These are phyloP conservation scores for Calonectria pteridis DNA, from an alignment of 2,329 filamentous ascomycete genomes.

Conservation along the genomic window DNA sequence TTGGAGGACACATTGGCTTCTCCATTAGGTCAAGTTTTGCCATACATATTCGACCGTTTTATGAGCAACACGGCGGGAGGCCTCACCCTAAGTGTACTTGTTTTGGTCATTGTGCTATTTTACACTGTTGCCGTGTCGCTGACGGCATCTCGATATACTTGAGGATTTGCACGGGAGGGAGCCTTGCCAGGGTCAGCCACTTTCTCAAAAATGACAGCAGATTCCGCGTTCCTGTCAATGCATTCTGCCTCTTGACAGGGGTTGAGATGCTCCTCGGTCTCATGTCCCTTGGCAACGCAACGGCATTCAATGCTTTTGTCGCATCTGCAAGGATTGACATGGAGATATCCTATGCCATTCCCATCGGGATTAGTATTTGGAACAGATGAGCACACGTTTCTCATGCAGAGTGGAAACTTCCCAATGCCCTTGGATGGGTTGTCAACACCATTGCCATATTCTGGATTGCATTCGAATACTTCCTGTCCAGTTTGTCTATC, in stretches of 20 bases:
- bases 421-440: neutral
- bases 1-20: conserved; percentile 72
- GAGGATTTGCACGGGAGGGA: neutral
- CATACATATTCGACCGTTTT: conserved; percentile 77
- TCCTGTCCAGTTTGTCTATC: neutral
- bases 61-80: conserved; percentile 78
- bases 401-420: neutral
- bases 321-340: neutral
- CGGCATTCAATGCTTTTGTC: neutral
- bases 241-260: neutral
- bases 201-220: neutral
- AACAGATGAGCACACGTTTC: neutral
- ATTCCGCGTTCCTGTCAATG: neutral
- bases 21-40: conserved; percentile 79
- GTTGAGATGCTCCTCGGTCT: neutral
- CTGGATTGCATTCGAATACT: neutral
- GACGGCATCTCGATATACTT: neutral
- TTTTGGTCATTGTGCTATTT: neutral
- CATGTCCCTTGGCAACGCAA: neutral
- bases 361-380: neutral
- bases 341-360: neutral
- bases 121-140: neutral
- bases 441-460: neutral
- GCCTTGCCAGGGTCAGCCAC: neutral
- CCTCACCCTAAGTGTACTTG: conserved; percentile 66